Evolutionary conservation across 169 alveolate genomes (phyloP), one percentile per base, ranked within the genome.

Genomic region (Perkinsus chesapeaki): DNA sequence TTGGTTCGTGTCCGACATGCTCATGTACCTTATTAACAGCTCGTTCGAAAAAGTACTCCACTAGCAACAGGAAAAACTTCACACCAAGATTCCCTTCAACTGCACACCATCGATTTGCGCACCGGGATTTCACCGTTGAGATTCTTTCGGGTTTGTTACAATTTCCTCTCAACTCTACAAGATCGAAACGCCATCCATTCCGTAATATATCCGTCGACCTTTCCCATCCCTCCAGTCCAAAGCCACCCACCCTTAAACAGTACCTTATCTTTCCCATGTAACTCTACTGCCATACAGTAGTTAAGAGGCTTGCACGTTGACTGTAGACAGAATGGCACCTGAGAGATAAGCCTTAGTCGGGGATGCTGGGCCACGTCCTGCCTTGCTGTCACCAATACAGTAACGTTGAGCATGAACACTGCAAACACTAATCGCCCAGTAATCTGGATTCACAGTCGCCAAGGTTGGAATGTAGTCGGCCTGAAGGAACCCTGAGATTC

Each of bases 1-100:
- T 47, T n/a, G 93, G 93, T 47, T 91, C 93, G 91, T 39, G 39
- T 34, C 93, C 93, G 37, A 91, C 91, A 36, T 91, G 93, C 91
- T 43, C 37, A 19, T 91, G 93, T 5, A 60, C 82, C 82, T 60
- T 27, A 16, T 34, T 0, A 60, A 5, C 60, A 9, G 5, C 82
- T 20, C 82, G 12, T 23, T 16, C 31, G 60, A 43, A 43, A 43
- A 43, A 43, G 60, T 16, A 43, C 60, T 5, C 60, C 5, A 43
- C 16, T 5, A n/a, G n/a, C n/a, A n/a, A n/a, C n/a, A n/a, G n/a
- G n/a, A n/a, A n/a, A n/a, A n/a, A n/a, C n/a, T n/a, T n/a, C n/a
- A n/a, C n/a, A n/a, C n/a, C n/a, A n/a, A n/a, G n/a, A n/a, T n/a
- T n/a, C n/a, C n/a, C n/a, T n/a, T n/a, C n/a, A n/a, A n/a, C n/a